Conservation (phyloP, 176 grass and related monocot genomes). For the Juncus effusus region DNA sequence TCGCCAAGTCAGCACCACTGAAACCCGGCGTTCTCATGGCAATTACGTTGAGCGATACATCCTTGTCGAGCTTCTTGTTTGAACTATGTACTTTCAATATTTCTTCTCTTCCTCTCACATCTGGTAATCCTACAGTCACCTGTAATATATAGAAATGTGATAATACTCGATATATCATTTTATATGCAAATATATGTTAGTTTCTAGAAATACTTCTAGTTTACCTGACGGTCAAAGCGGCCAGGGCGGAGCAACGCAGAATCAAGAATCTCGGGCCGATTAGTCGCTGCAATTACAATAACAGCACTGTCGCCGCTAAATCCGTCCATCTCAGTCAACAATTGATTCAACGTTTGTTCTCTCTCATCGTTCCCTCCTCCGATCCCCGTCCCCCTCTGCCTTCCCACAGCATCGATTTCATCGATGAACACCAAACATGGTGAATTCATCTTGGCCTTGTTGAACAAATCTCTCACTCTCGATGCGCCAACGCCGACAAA, state of each 20-base stretch:
- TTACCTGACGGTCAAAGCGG: conserved; percentile 54
- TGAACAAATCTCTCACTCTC: conserved; percentile 66
- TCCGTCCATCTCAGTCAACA: conserved; percentile 76
- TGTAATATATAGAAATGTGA: conserved; percentile 4
- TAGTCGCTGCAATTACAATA: conserved; percentile 68
- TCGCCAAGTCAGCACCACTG: conserved; percentile 77
- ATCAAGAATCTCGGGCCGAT: conserved; percentile 75
- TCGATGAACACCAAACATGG: conserved; percentile 78
- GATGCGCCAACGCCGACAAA: conserved; percentile 78
- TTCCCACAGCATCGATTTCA: conserved; percentile 73
- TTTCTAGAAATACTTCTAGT: background rate
- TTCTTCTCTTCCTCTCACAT: conserved; percentile 76
- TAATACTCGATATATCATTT: background rate
- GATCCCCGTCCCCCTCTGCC: conserved; percentile 58
- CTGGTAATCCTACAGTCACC: conserved; percentile 63
- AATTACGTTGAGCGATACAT: conserved; percentile 53
- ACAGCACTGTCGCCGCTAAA: conserved; percentile 63
- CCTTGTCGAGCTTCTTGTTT: conserved; percentile 67
- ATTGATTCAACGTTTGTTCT: conserved; percentile 84
- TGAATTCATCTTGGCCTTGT: conserved; percentile 54
- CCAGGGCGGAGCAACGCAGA: conserved; percentile 61
- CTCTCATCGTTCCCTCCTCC: conserved; percentile 68
- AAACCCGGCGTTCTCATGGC: conserved; percentile 86
- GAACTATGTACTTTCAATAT: conserved; percentile 57
- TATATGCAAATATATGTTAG: background rate